A percentile compares a stretch with the other conserved stretches of the same genome.
These are phyloP conservation scores for Claviceps sp. DNA, from an alignment of 2,329 filamentous ascomycete genomes.

Conservation along the genomic window DNA sequence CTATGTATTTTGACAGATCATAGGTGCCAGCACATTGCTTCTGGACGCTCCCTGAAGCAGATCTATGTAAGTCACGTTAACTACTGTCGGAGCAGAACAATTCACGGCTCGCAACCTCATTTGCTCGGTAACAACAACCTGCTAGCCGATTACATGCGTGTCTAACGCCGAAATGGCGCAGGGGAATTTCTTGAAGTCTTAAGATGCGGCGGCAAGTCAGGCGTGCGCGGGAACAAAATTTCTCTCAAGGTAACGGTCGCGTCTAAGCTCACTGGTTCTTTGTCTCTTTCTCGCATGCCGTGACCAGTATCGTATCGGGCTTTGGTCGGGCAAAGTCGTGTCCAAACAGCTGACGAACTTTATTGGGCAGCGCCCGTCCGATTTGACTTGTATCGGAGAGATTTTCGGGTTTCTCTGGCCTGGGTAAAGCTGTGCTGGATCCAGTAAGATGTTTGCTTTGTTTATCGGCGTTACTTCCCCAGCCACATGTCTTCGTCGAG, in stretches of 20 bases:
- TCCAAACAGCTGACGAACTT: neutral
- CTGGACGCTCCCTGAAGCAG: too few species aligned
- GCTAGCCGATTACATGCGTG: too few species aligned
- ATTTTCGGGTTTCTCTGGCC: neutral
- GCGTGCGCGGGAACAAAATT: neutral
- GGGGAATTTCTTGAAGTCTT: too few species aligned
- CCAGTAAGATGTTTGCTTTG: neutral
- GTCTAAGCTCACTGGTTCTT: neutral
- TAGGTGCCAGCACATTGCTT: too few species aligned
- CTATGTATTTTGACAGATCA: too few species aligned
- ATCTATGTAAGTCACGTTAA: too few species aligned
- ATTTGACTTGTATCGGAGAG: neutral
- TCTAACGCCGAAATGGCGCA: too few species aligned
- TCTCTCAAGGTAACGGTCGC: neutral
- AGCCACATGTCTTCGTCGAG: neutral
- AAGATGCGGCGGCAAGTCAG: neutral
- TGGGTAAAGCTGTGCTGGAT: neutral
- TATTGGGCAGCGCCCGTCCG: neutral
- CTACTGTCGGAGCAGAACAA: too few species aligned
- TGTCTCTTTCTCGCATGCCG: neutral
- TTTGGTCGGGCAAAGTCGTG: neutral
- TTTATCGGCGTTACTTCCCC: constrained; percentile 2
- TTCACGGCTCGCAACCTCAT: too few species aligned
- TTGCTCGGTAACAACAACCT: too few species aligned
- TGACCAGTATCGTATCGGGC: neutral